A percentile compares a stretch with the other conserved stretches of the same genome.
These are phyloP conservation scores for Zygotorulaspora mrakii DNA, from an alignment of 1,139 yeast species.

Conservation along the genomic window DNA sequence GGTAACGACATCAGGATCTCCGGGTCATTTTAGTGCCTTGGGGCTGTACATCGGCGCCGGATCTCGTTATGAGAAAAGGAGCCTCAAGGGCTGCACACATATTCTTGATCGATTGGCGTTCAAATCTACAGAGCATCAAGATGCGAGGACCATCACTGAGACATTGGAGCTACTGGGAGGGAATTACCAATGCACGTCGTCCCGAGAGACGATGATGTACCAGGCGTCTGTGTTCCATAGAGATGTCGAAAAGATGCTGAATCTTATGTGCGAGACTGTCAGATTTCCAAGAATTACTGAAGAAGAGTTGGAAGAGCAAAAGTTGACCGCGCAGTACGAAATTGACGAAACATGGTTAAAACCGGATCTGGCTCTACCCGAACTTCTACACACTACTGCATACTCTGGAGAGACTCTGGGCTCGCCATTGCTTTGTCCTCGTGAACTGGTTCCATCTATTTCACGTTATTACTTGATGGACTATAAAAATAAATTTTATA, in stretches of 20 bases:
- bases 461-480: constrained; percentile 50
- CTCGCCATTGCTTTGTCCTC: constrained; percentile 78
- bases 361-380: constrained; percentile 86
- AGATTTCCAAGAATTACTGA: constrained; percentile 63
- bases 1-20: constrained; percentile 79
- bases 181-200: constrained; percentile 89
- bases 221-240: constrained; percentile 91
- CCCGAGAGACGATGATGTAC: constrained; percentile 86
- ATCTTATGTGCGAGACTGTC: constrained; percentile 75
- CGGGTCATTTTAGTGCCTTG: constrained; percentile 87
- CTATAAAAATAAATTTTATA: constrained; percentile 66
- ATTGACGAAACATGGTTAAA: constrained; percentile 75
- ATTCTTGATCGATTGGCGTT: constrained; percentile 82
- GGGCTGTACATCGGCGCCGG: constrained; percentile 93
- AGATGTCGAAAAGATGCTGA: constrained; percentile 81
- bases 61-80: constrained; percentile 65
- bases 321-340: constrained; percentile 75
- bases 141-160: constrained; percentile 71
- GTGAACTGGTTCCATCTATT: constrained; percentile 57
- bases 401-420: constrained; percentile 73
- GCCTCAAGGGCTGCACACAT: constrained; percentile 70
- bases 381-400: constrained; percentile 79
- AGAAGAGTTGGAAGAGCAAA: constrained; percentile 70
- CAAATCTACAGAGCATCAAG: constrained; percentile 63
- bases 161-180: constrained; percentile 82